phyloP scores from a whole-genome alignment of 2,329 filamentous ascomycete species.

The Colletotrichum tropicicola region DNA sequence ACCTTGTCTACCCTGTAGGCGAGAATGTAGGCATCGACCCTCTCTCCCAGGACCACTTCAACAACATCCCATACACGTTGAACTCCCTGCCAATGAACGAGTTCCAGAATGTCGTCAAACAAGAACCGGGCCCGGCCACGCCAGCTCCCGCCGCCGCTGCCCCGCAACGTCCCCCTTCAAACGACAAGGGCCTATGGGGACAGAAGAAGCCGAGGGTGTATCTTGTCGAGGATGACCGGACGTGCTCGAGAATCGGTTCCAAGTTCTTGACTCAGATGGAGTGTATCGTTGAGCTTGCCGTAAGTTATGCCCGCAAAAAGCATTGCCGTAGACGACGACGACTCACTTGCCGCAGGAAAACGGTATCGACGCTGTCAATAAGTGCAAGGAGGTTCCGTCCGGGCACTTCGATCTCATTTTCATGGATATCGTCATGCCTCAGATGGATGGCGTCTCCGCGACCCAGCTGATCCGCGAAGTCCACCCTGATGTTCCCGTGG shows the following conservation, averaged over 20 bases:
- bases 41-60: conserved; percentile 92
- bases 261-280: conserved; percentile 74
- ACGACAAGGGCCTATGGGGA: conserved; percentile 63
- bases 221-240: conserved; percentile 85
- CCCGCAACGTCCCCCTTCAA: conserved; percentile 39
- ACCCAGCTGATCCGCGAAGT: conserved; percentile 93
- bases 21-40: conserved; percentile 93
- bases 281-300: conserved; percentile 73
- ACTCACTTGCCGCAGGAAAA: conserved; percentile 56
- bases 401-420: conserved; percentile 74
- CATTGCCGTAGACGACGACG: not conserved
- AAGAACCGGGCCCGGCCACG: conserved; percentile 27
- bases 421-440: conserved; percentile 98
- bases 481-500: conserved; percentile 83
- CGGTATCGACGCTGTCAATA: conserved; percentile 90
- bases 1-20: conserved; percentile 89
- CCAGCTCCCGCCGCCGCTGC: conserved; percentile 29
- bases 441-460: conserved; percentile 92
- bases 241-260: conserved; percentile 72
- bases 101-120: conserved; percentile 39
- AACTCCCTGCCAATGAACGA: conserved; percentile 63
- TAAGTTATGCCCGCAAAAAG: conserved; percentile 48
- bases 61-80: conserved; percentile 89
- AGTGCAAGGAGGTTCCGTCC: conserved; percentile 66
- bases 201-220: conserved; percentile 79